Conservation (phyloP, 2,329 filamentous ascomycete species). For the Paraconiothyrium brasiliense region DNA sequence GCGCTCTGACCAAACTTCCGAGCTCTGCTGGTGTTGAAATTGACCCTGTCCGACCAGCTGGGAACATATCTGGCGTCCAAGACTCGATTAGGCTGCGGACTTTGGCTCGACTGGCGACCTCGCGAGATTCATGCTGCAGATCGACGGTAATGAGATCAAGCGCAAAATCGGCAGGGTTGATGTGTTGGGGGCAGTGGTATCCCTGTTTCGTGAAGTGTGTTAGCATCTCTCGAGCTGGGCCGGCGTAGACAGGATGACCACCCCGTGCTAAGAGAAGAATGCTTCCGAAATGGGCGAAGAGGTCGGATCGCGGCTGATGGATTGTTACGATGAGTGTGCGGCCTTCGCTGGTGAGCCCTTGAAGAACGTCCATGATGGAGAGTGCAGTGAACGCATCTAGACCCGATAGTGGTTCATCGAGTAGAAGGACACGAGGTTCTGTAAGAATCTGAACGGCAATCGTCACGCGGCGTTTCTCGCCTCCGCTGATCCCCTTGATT, state of each 20-base stretch:
- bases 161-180: conserved; percentile 81
- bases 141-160: conserved; percentile 81
- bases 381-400: conserved; percentile 80
- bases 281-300: conserved; percentile 76
- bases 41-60: conserved; percentile 34
- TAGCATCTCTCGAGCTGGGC: conserved; percentile 70
- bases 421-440: conserved; percentile 74
- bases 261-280: conserved; percentile 76
- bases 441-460: conserved; percentile 82
- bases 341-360: conserved; percentile 75
- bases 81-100: conserved; percentile 69
- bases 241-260: conserved; percentile 74
- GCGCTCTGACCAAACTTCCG: conserved; percentile 71
- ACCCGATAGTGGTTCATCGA: conserved; percentile 81
- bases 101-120: conserved; percentile 69
- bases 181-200: conserved; percentile 72
- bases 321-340: conserved; percentile 80
- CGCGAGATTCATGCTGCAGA: conserved; percentile 70
- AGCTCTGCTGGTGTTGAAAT: conserved; percentile 76
- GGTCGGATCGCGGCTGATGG: conserved; percentile 77
- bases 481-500: conserved; percentile 81
- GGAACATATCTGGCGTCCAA: conserved; percentile 59
- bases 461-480: conserved; percentile 79
- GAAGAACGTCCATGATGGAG: conserved; percentile 78
- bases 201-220: conserved; percentile 69